phyloP scores from a whole-genome alignment of 768 basidiomycete species.

The Suillus lakei region DNA sequence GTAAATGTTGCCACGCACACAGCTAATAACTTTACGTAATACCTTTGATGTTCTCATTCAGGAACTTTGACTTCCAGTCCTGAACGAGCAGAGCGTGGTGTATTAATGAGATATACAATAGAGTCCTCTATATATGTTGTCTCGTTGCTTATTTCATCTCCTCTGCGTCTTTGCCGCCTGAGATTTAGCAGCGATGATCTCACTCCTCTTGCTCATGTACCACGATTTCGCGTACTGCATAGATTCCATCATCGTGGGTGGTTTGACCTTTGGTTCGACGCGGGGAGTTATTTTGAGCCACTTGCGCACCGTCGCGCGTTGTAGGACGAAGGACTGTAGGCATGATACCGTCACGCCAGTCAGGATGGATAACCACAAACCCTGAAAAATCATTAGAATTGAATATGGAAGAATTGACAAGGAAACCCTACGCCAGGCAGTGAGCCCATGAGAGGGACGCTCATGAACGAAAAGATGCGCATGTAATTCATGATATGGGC shows the following conservation, averaged over 20 bases:
- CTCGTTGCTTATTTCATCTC: not conserved
- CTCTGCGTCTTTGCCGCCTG: not conserved
- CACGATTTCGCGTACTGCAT: conserved; percentile 20
- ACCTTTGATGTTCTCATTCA: not conserved
- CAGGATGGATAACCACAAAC: conserved; percentile 60
- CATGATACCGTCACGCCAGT: conserved; percentile 52
- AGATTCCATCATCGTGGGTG: conserved; percentile 34
- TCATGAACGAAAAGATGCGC: conserved; percentile 57
- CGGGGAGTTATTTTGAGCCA: conserved; percentile 38
- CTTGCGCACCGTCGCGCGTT: conserved; percentile 45
- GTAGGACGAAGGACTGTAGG: conserved; percentile 52
- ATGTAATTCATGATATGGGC: conserved; percentile 73
- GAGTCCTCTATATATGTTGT: not conserved
- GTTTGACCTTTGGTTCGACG: conserved; percentile 14
- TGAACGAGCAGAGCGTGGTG: not conserved
- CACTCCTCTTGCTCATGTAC: conserved; percentile 3
- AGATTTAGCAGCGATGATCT: not conserved
- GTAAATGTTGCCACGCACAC: not conserved
- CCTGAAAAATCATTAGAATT: conserved; percentile 42
- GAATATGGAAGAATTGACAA: not conserved
- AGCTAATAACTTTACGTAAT: not conserved
- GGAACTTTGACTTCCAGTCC: not conserved
- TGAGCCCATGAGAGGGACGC: conserved; percentile 54
- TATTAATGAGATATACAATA: conserved; percentile 7
- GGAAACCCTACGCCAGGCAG: conserved; percentile 67